phyloP scores from a whole-genome alignment of 495 filamentous ascomycete species.

The Hypomontagnella monticulosa region DNA sequence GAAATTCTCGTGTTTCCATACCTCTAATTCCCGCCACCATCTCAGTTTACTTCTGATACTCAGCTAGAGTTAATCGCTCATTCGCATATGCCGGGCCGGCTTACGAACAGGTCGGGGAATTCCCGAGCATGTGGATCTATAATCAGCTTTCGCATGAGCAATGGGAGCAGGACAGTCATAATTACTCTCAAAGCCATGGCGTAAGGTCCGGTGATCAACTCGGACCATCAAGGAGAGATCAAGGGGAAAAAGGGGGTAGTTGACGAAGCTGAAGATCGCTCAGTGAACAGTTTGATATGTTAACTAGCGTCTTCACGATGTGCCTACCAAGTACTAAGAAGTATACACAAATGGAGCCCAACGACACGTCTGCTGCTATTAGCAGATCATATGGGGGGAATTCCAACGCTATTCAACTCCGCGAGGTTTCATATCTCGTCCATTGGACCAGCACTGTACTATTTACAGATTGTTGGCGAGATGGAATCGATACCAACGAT shows the following conservation, averaged over 20 bases:
- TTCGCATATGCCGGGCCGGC: not conserved
- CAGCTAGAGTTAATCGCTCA: not conserved
- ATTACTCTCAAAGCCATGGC: no score
- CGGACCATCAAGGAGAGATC: no score
- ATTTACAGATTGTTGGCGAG: not conserved
- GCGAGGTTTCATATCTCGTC: not conserved
- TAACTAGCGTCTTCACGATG: not conserved
- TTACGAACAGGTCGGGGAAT: not conserved
- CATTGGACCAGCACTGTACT: not conserved
- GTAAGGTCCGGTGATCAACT: no score
- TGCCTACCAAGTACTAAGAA: not conserved
- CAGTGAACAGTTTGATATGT: not conserved
- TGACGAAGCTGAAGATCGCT: not conserved
- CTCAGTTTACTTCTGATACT: not conserved
- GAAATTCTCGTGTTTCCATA: constrained; percentile 31
- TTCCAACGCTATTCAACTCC: not conserved
- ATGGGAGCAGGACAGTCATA: no score
- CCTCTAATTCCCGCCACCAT: constrained; percentile 10
- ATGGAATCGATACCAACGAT: not conserved
- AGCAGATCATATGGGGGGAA: not conserved
- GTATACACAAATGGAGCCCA: not conserved
- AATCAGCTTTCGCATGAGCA: no score
- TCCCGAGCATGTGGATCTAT: no score
- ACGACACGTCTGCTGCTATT: not conserved
- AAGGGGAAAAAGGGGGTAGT: not conserved